Conservation (phyloP, 78 protist species). For the Dictyostelium citrinum region DNA sequence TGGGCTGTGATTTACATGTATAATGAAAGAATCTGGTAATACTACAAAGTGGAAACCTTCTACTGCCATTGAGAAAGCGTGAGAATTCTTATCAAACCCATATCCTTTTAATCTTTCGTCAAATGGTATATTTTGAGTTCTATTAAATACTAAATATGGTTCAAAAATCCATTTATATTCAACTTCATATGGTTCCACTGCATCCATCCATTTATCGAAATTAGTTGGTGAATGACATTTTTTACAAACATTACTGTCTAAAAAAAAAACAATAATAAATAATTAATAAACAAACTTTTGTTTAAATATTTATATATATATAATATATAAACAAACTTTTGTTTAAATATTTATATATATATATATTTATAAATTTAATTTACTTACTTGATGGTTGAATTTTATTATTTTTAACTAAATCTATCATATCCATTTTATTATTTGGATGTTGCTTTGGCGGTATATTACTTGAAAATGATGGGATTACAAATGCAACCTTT, state of each 20-base stretch:
- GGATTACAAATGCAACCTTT: slow-evolving; percentile 37
- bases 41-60: slow-evolving; percentile 32
- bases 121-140: not conserved
- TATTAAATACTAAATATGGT: slow-evolving; percentile 46
- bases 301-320: not conserved
- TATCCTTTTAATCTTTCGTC: slow-evolving; percentile 70
- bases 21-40: slow-evolving; percentile 43
- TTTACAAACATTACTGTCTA: slow-evolving; percentile 26
- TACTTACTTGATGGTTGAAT: not conserved
- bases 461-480: slow-evolving; percentile 31
- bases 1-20: slow-evolving; percentile 38
- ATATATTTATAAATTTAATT: not conserved
- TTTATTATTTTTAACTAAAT: not conserved
- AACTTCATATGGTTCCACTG: slow-evolving; percentile 14
- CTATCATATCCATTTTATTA: slow-evolving; percentile 4
- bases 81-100: slow-evolving; percentile 67
- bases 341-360: too few relatives aligned
- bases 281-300: not conserved
- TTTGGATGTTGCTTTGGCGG: slow-evolving; percentile 27
- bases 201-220: not conserved
- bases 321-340: not conserved
- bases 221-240: slow-evolving; percentile 65
- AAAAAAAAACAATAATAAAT: not conserved
- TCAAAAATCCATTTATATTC: slow-evolving; percentile 59
- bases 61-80: slow-evolving; percentile 36